phyloP scores from a whole-genome alignment of 495 filamentous ascomycete genomes.

The Chlorociboria aeruginascens region DNA sequence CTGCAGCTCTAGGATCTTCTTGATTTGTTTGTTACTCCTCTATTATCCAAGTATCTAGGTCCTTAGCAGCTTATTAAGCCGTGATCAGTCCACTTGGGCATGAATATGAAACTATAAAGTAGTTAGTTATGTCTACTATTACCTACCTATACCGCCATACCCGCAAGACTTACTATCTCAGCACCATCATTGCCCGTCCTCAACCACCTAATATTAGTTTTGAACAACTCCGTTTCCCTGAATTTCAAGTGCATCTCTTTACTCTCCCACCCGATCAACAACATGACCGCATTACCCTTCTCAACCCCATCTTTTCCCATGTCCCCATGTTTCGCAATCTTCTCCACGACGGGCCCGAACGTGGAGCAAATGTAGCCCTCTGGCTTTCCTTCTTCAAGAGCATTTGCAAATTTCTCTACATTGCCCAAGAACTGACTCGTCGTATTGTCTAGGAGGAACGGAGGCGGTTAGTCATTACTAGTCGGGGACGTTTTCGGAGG shows the following conservation, averaged over 20 bases:
- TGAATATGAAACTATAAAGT: too few relatives aligned
- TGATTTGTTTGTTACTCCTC: too few relatives aligned
- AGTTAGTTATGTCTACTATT: too few relatives aligned
- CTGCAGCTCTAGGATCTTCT: too few relatives aligned
- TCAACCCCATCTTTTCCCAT: neutral
- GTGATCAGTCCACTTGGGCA: too few relatives aligned
- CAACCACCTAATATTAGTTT: constrained; percentile 9
- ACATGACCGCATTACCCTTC: constrained; percentile 3
- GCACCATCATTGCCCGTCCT: constrained; percentile 4
- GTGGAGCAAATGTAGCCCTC: neutral
- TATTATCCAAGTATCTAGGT: too few relatives aligned
- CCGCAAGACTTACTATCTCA: constrained; percentile 1
- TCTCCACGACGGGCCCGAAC: constrained; percentile 6
- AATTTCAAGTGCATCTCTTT: constrained; percentile 11
- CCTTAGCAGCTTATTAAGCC: too few relatives aligned
- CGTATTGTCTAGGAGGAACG: neutral
- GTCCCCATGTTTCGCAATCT: constrained; percentile 8
- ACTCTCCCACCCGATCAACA: constrained; percentile 9
- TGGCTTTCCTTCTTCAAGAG: neutral
- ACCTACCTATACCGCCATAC: too few relatives aligned
- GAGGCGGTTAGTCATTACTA: too few relatives aligned
- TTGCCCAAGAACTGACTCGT: neutral
- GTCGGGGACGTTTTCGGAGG: too few relatives aligned
- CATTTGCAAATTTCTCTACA: constrained; percentile 3
- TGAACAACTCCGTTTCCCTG: constrained; percentile 7